A percentile compares a stretch with the other conserved stretches of the same genome.
These are phyloP conservation scores for Gamarada debralockiae DNA, from an alignment of 495 filamentous ascomycete species.

Conservation along the genomic window DNA sequence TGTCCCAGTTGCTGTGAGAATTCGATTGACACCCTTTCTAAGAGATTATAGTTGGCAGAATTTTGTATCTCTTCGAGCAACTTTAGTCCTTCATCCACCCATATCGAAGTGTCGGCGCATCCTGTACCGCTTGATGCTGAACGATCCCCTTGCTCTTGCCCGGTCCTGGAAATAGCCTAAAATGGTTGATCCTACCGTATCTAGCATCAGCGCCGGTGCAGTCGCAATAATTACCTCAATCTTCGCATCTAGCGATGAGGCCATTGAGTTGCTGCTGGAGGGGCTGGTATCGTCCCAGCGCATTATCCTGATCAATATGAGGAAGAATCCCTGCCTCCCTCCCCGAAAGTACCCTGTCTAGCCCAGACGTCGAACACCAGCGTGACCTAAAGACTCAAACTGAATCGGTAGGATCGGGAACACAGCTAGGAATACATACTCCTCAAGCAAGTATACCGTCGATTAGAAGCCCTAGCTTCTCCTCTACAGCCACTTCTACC, in stretches of 20 bases:
- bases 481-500: not conserved
- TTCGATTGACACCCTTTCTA: too few species aligned
- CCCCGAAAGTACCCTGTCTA: not conserved
- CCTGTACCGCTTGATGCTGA: too few species aligned
- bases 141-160: too few species aligned
- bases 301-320: not conserved
- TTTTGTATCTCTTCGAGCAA: too few species aligned
- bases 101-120: too few species aligned
- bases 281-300: slow-evolving; percentile 2
- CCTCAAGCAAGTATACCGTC: not conserved
- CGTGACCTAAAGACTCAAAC: not conserved
- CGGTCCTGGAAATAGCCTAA: too few species aligned
- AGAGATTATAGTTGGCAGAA: too few species aligned
- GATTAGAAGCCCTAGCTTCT: not conserved
- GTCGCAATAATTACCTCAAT: not conserved
- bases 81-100: too few species aligned
- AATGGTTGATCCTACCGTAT: too few species aligned
- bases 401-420: slow-evolving; percentile 4
- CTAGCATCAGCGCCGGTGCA: too few species aligned
- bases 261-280: not conserved
- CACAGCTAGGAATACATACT: slow-evolving; percentile 1
- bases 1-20: too few species aligned
- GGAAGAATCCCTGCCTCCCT: not conserved
- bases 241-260: not conserved
- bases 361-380: not conserved